phyloP scores from a whole-genome alignment of 2,329 filamentous ascomycete species.

The Epicoccum sorghinum region DNA sequence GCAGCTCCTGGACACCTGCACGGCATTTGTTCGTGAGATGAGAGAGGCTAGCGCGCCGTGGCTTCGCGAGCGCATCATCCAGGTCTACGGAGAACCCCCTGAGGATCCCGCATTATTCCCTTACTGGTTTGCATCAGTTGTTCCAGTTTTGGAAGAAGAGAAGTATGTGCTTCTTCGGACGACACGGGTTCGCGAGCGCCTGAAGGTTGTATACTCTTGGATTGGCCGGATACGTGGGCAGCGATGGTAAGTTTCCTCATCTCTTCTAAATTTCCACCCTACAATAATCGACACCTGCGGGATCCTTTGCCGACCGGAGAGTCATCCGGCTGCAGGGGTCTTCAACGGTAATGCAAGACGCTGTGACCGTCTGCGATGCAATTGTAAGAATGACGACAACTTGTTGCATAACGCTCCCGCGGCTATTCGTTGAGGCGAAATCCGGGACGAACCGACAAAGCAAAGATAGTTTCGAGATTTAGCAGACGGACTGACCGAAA shows the following conservation, averaged over 20 bases:
- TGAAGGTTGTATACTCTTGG: constrained; percentile 85
- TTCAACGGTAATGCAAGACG: neutral
- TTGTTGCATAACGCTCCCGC: neutral
- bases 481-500: neutral
- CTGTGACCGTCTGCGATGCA: neutral
- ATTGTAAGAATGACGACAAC: constrained; percentile 2
- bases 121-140: constrained; percentile 87
- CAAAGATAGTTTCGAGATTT: neutral
- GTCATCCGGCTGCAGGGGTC: neutral
- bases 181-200: constrained; percentile 75
- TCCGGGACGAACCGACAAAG: neutral
- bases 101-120: constrained; percentile 78
- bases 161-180: constrained; percentile 78
- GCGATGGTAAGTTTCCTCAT: constrained; percentile 67
- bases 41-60: constrained; percentile 72
- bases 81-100: constrained; percentile 78
- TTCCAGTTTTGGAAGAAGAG: constrained; percentile 77
- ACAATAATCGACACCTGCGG: constrained; percentile 4
- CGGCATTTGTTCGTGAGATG: constrained; percentile 73
- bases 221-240: constrained; percentile 73
- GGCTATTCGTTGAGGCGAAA: neutral
- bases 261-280: neutral
- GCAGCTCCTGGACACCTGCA: constrained; percentile 68
- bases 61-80: constrained; percentile 73
- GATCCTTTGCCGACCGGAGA: neutral